phyloP scores from a whole-genome alignment of 2,329 filamentous ascomycete genomes.

The Thielaviopsis populi region DNA sequence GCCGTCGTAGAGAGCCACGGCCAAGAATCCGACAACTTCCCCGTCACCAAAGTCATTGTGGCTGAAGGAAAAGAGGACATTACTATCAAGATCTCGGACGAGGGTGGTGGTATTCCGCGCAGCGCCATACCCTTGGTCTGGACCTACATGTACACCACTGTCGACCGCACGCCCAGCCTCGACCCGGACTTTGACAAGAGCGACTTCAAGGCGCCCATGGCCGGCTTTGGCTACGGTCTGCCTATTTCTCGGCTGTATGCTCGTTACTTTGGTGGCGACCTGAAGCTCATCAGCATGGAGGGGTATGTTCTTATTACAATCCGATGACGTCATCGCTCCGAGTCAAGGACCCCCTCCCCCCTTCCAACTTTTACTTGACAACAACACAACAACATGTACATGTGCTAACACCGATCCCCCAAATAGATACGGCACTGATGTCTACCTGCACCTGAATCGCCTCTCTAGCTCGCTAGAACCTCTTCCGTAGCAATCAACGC shows the following conservation, averaged over 20 bases:
- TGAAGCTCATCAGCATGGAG: constrained; percentile 99
- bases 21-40: constrained; percentile 89
- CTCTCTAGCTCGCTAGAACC: constrained; percentile 92
- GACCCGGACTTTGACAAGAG: constrained; percentile 98
- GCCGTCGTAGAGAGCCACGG: constrained; percentile 94
- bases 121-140: constrained; percentile 94
- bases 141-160: constrained; percentile 99
- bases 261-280: constrained; percentile 89
- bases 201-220: constrained; percentile 99
- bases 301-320: constrained; percentile 47
- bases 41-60: constrained; percentile 92
- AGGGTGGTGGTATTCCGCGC: constrained; percentile 87
- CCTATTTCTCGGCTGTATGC: constrained; percentile 91
- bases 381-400: not conserved
- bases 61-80: constrained; percentile 97
- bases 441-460: constrained; percentile 94
- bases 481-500: constrained; percentile 83
- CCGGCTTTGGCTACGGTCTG: constrained; percentile 93
- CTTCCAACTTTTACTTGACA: not conserved
- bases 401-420: constrained; percentile 7
- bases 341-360: not conserved
- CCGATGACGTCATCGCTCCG: not conserved
- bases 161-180: constrained; percentile 84
- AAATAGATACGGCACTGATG: constrained; percentile 83
- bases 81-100: constrained; percentile 94